Percentiles rank a stretch among this genome's conserved stretches.
Evolutionary conservation across 2,329 filamentous ascomycete species (phyloP).

Genomic region (Annulohypoxylon truncatum): DNA sequence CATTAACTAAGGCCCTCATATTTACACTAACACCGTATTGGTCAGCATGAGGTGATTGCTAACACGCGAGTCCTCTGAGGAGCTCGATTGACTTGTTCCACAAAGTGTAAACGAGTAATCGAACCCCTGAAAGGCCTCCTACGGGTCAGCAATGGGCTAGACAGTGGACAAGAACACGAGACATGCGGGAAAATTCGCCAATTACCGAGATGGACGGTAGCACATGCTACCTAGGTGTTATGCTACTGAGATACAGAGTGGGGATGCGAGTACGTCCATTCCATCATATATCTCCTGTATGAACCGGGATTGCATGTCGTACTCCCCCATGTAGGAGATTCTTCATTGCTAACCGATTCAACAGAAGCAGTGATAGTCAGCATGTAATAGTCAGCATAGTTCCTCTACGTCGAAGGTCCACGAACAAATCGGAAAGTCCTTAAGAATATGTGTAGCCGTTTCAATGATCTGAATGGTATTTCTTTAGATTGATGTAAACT

Average conservation of each 20-base stretch:
- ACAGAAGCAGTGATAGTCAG: conserved; percentile 7
- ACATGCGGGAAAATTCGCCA: conserved; percentile 49
- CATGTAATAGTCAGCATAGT: conserved; percentile 6
- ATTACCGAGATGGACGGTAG: conserved; percentile 47
- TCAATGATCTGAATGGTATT: conserved; percentile 7
- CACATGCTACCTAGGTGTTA: conserved; percentile 32
- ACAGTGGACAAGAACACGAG: conserved; percentile 43
- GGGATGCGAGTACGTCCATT: conserved; percentile 36
- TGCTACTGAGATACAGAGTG: conserved; percentile 41
- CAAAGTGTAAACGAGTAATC: conserved; percentile 27
- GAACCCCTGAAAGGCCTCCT: conserved; percentile 31
- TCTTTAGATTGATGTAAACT: neutral
- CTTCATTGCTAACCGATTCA: conserved; percentile 28
- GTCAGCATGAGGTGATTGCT: conserved; percentile 34
- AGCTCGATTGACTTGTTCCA: conserved; percentile 38
- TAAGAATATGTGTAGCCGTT: neutral
- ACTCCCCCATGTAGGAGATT: conserved; percentile 24
- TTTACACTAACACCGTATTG: conserved; percentile 14
- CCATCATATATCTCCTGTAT: conserved; percentile 45
- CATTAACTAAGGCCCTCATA: neutral
- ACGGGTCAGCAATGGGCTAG: conserved; percentile 32
- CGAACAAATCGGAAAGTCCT: conserved; percentile 23
- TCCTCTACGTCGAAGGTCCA: neutral
- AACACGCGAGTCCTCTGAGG: conserved; percentile 41
- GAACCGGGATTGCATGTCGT: conserved; percentile 41